Evolutionary conservation across 768 basidiomycete species (phyloP), one percentile per base, ranked within the genome.

Genomic region (Pholiota microspora): DNA sequence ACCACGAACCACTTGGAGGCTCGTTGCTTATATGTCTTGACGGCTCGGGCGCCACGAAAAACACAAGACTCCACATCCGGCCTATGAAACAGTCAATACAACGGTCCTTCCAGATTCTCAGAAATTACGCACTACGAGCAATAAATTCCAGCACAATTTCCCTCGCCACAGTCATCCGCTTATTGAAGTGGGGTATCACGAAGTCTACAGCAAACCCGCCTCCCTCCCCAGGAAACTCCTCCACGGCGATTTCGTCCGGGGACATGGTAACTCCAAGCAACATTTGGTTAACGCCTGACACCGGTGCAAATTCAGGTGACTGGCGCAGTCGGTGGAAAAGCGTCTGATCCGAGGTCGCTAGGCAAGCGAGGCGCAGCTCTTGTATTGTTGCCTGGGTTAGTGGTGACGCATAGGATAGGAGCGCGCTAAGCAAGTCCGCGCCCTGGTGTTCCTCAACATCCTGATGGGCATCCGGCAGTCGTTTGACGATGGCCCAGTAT

Each of bases 401-500:
- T 0, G 79, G 79, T 0, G 76, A 71, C 0, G 86, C 80, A 47
- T 81, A 74, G 4, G 75, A 73, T 44, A 89, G 71, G 18, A 89
- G 69, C 0, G 70, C 64, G 8, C 78, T 76, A 16, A 82, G 67
- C 3, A 88, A 65, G 57, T 79, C 77, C 1, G 72, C 71, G 9
- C 70, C 63, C 16, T 65, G 62, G 2, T 59, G 50, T 10, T 53
- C 63, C 15, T 69, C 68, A n/a, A 67, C 64, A 21, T 72, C 67
- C 1, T 60, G 59, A n/a, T 63, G 56, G 9, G 65, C 64, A 29
- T 78, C 75, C 5, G 73, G 64, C 0, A 76, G 76, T 2, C 77
- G 78, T 53, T 86, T 87, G 21, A 21, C 46, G 12, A 89, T 81
- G 0, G 82, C 83, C 89, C 89, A 90, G 63, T 89, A 89, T 2